Conservation (phyloP, 202 grass and related monocot genomes). For the Setaria italica region DNA sequence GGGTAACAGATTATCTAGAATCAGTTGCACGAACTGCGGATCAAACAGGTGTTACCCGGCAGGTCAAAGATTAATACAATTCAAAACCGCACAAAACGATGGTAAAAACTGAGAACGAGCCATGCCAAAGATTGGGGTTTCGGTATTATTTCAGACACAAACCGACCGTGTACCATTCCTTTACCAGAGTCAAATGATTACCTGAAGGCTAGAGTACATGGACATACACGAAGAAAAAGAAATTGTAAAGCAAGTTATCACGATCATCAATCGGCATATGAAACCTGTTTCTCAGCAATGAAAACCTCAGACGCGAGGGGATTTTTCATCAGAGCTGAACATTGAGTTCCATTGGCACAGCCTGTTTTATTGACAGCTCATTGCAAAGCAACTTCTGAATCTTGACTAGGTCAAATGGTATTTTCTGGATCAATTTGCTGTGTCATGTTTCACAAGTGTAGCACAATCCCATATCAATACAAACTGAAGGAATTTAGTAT, state of each 20-base stretch:
- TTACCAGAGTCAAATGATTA: not conserved
- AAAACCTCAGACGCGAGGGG: not conserved
- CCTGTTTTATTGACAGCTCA: constrained; percentile 36
- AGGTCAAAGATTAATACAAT: not conserved
- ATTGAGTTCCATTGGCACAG: constrained; percentile 11
- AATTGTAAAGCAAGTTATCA: not conserved
- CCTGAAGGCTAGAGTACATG: not conserved
- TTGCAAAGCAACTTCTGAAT: constrained; percentile 20
- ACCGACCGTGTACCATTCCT: not conserved
- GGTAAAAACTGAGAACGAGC: not conserved
- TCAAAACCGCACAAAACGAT: not conserved
- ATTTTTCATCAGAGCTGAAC: not conserved
- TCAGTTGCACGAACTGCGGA: not conserved
- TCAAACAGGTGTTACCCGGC: not conserved
- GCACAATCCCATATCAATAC: not conserved
- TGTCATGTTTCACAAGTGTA: constrained; percentile 33
- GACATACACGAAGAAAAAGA: not conserved
- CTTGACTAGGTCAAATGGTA: constrained; percentile 37
- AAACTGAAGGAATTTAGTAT: not conserved
- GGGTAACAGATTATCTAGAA: too few species aligned
- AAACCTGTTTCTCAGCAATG: not conserved
- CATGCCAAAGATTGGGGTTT: not conserved
- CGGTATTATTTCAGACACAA: not conserved
- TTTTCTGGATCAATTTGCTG: constrained; percentile 29
- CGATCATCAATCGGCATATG: not conserved